phyloP scores from a whole-genome alignment of 2,329 filamentous ascomycete species.

The Trichoderma endophyticum region DNA sequence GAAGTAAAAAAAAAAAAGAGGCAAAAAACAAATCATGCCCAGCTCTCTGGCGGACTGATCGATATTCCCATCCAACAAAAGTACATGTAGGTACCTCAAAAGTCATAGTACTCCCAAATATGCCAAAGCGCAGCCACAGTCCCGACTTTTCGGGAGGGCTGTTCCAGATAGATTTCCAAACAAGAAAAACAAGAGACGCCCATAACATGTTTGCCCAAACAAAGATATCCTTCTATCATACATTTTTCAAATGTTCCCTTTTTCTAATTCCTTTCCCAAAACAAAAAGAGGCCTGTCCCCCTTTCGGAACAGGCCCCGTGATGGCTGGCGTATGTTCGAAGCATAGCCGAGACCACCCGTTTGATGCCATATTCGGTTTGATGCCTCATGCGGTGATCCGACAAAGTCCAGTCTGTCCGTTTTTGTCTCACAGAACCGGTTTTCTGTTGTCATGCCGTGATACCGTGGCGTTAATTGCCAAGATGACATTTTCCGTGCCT shows the following conservation, averaged over 20 bases:
- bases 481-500: not conserved
- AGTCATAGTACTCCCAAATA: conserved; percentile 7
- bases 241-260: conserved; percentile 16
- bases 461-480: conserved; percentile 1
- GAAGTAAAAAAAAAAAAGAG: not conserved
- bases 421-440: not conserved
- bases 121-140: conserved; percentile 11
- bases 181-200: conserved; percentile 1
- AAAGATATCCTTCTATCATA: conserved; percentile 16
- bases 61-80: not conserved
- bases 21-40: not conserved
- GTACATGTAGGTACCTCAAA: not conserved
- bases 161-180: not conserved
- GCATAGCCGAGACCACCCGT: not conserved
- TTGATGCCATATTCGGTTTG: conserved; percentile 6
- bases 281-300: not conserved
- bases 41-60: not conserved
- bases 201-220: conserved; percentile 2
- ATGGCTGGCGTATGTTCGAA: not conserved
- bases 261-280: conserved; percentile 11
- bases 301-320: conserved; percentile 4
- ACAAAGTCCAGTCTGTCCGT: not conserved
- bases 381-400: not conserved
- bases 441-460: not conserved
- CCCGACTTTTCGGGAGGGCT: conserved; percentile 3